These are phyloP conservation scores for Populus hybrid DNA, from an alignment of 441 rosid species.

Conservation along the genomic window DNA sequence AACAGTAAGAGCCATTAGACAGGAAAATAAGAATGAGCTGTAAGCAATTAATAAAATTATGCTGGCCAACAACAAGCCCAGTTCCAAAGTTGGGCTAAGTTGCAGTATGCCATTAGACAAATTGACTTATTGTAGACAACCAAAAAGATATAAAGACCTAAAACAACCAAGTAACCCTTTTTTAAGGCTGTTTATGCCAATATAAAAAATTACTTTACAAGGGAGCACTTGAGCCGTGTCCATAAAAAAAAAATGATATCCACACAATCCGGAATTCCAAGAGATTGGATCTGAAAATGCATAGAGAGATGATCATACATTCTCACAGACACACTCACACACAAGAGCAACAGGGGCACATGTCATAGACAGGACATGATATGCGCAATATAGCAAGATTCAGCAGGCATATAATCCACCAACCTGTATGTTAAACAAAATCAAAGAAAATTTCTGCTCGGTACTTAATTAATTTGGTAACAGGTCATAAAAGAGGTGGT, in stretches of 20 bases:
- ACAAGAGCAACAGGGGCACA: background rate
- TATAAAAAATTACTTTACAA: background rate
- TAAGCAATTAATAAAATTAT: background rate
- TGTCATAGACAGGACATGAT: background rate
- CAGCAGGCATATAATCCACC: background rate
- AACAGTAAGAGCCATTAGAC: background rate
- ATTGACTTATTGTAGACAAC: background rate
- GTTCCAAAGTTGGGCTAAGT: background rate
- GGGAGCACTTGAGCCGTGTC: background rate
- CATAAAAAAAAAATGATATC: background rate
- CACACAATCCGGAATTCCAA: background rate
- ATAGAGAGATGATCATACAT: background rate
- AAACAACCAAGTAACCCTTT: background rate
- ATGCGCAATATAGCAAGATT: background rate
- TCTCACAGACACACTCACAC: background rate
- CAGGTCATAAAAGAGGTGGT: background rate
- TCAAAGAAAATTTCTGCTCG: background rate
- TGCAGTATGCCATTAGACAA: background rate
- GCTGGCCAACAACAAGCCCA: background rate
- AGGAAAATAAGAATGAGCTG: background rate
- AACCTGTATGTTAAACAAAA: background rate
- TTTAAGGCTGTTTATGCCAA: background rate
- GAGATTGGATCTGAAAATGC: background rate
- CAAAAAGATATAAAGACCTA: background rate
- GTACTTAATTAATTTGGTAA: background rate